Base-by-base conservation (phyloP, 176 grass and related monocot species). In the Oryza longistaminata region DNA sequence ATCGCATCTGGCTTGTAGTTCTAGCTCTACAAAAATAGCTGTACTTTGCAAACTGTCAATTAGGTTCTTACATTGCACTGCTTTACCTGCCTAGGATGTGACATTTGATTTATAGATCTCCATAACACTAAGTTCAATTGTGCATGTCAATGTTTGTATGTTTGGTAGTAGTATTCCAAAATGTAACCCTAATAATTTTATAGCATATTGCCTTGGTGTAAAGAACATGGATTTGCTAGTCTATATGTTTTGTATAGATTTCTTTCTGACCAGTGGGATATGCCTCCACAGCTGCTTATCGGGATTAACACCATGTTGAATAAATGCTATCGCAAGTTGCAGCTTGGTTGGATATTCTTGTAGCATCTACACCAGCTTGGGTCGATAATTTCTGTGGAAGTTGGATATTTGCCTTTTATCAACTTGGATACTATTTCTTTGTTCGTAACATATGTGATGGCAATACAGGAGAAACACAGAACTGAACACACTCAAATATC, bases 311-410 rank as follows among this genome's bases (percentile, higher is more conserved):
- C 27, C 44, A 48, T 39, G 21, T 31, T 75, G 29, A 37, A 37
- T 26, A 24, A 24, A 35, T 85, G 15, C 46, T 37, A 26, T 9
- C 43, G 68, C 33, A 39, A 3, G 8, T 26, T 37, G 13, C 24
- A 42, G 24, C 74, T 71, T 19, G 13, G 37, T 86, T 80, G 19
- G 22, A 16, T 73, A 66, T 9, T 55, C 73, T 86, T 79, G 53
- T 37, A 73, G 21, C 66, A 86, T 21, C 52, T 86, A 64, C 44
- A 68, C 76, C 62, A 53, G 22, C 65, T 78, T 45, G 27, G 35
- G 73, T 73, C 1, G 16, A 22, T 73, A 73, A 8, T 68, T 80
- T 86, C 14, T 79, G 53, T 37, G 64, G 13, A 37, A 86, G 26
- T 52, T 86, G 73, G 13, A 68, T 84, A 31, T 53, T 84, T 49